Conservation (phyloP, 73 alveolate genomes). For the Blepharisma japonicum region DNA sequence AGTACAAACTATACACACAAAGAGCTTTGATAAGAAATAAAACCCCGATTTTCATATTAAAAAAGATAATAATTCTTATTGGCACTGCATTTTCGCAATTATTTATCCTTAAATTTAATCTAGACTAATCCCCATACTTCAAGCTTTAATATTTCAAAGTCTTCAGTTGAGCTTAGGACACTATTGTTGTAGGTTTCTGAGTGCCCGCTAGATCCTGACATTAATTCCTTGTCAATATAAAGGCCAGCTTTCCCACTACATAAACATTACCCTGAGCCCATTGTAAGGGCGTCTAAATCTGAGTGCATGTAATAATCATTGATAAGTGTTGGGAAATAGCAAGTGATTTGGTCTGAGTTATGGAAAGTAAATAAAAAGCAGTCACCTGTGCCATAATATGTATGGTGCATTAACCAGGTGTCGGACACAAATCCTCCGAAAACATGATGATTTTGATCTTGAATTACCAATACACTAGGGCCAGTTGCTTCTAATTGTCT, state of each 20-base stretch:
- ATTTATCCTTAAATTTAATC: background rate
- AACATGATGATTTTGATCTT: background rate
- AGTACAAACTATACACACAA: too few species aligned
- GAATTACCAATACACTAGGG: background rate
- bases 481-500: background rate
- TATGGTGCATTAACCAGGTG: background rate
- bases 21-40: too few species aligned
- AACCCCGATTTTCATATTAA: too few species aligned
- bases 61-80: too few species aligned
- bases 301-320: constrained; percentile 27
- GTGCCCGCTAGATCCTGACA: background rate
- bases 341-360: background rate
- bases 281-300: background rate
- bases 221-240: background rate
- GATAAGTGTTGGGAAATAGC: background rate
- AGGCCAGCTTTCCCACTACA: background rate
- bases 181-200: constrained; percentile 1
- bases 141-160: background rate
- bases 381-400: constrained; percentile 20
- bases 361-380: constrained; percentile 14
- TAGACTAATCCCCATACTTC: constrained; percentile 29
- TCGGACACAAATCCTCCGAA: constrained; percentile 20
- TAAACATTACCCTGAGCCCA: constrained; percentile 23
- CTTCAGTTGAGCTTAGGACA: constrained; percentile 10
- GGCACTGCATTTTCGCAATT: too few species aligned